Evolutionary conservation across 805 yeast species (phyloP).

Genomic region (Candida maesae): DNA sequence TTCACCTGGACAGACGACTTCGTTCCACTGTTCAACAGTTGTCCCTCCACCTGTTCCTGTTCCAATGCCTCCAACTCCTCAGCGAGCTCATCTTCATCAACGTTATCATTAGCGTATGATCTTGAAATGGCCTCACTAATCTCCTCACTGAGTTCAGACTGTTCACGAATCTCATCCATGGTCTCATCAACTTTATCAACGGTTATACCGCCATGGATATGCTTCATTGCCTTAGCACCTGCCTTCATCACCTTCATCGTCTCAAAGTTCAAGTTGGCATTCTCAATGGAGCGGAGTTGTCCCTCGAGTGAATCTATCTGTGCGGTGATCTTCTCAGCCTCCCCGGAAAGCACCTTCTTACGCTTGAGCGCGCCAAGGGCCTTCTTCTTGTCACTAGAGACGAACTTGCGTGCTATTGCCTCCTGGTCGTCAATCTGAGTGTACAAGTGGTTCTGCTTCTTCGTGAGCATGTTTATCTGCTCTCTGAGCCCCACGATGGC

Average conservation of each 20-base stretch:
- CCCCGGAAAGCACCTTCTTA: conserved; percentile 77
- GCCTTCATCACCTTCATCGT: conserved; percentile 99
- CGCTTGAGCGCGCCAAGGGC: conserved; percentile 87
- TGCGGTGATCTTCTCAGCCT: conserved; percentile 74
- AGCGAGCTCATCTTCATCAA: conserved; percentile 90
- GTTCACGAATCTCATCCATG: conserved; percentile 97
- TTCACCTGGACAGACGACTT: conserved; percentile 24
- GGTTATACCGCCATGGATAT: conserved; percentile 90
- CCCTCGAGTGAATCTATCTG: conserved; percentile 89
- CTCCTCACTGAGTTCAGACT: conserved; percentile 92
- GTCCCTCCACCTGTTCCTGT: conserved; percentile 70
- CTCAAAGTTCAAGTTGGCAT: conserved; percentile 93
- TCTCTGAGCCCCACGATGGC: conserved; percentile 88
- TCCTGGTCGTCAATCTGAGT: conserved; percentile 82
- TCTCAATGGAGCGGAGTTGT: conserved; percentile 86
- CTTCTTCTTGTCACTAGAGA: conserved; percentile 52
- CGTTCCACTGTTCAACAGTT: conserved; percentile 44
- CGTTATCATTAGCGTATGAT: conserved; percentile 75
- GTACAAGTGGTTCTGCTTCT: conserved; percentile 79
- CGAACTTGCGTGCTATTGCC: conserved; percentile 70
- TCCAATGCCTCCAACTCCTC: conserved; percentile 88
- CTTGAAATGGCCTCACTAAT: conserved; percentile 94
- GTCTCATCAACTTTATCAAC: conserved; percentile 96
- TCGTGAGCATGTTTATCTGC: conserved; percentile 80
- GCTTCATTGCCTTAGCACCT: conserved; percentile 95